A percentile compares a stretch with the other conserved stretches of the same genome.
Conservation (phyloP, 2,329 filamentous ascomycete genomes). For the Emmonsia crescens region DNA sequence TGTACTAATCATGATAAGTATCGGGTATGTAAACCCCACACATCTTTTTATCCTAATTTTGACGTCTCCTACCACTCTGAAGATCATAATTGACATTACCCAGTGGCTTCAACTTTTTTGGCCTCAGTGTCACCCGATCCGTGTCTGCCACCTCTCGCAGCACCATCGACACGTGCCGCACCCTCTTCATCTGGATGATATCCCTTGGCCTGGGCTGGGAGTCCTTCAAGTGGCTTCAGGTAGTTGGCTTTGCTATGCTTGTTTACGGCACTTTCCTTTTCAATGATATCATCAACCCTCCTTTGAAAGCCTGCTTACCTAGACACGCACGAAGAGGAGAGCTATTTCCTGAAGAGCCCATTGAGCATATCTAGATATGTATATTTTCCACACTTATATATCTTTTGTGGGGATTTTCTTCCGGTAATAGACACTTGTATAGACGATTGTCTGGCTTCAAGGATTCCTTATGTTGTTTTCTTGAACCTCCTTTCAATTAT, state of each 20-base stretch:
- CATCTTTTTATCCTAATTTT: background rate
- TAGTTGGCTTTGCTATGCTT: conserved; percentile 73
- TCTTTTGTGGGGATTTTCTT: background rate
- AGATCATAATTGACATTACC: background rate
- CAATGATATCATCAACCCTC: conserved; percentile 83
- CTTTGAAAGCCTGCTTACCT: conserved; percentile 56
- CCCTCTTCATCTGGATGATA: conserved; percentile 95
- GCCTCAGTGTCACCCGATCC: conserved; percentile 76
- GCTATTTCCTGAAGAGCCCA: conserved; percentile 69
- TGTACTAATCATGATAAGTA: conserved; percentile 90
- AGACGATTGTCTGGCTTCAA: background rate
- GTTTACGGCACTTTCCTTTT: conserved; percentile 97
- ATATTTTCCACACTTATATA: background rate
- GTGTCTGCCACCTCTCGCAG: conserved; percentile 89
- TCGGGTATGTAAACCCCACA: conserved; percentile 55
- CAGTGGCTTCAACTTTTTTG: conserved; percentile 98
- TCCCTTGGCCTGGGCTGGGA: conserved; percentile 93
- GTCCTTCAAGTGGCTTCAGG: conserved; percentile 93
- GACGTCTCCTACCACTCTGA: conserved; percentile 5
- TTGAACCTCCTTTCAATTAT: background rate
- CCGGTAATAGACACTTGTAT: background rate
- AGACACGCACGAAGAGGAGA: conserved; percentile 32
- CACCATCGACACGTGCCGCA: conserved; percentile 95
- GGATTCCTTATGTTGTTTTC: background rate
- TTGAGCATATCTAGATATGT: conserved; percentile 51